Evolutionary conservation across 495 filamentous ascomycete genomes (phyloP).

Genomic region (Aspergillus baeticus): DNA sequence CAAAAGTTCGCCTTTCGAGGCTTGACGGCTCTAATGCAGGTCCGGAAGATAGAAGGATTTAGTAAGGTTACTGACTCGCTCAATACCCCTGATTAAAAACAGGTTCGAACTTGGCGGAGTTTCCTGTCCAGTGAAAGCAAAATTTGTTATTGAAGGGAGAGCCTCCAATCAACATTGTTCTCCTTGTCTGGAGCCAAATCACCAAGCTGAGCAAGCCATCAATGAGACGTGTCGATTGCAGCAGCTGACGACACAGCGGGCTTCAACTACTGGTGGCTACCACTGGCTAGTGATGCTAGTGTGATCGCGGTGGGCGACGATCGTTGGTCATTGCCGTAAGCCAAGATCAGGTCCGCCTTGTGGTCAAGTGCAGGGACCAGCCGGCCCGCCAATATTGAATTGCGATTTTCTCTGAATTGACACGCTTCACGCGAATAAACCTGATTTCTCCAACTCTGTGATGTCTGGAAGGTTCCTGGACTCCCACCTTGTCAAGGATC

Average conservation of each 20-base stretch:
- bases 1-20: neutral
- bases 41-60: neutral
- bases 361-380: constrained; percentile 9
- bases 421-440: neutral
- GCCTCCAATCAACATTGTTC: constrained; percentile 15
- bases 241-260: constrained; percentile 17
- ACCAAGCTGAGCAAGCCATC: constrained; percentile 4
- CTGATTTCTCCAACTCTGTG: neutral
- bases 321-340: constrained; percentile 8
- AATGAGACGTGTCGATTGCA: constrained; percentile 22
- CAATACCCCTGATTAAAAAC: constrained; percentile 14
- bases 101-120: constrained; percentile 3
- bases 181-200: constrained; percentile 8
- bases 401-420: neutral
- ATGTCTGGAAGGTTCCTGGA: neutral
- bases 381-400: neutral
- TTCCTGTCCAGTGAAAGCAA: constrained; percentile 13
- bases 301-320: constrained; percentile 13
- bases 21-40: constrained; percentile 7
- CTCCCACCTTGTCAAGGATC: constrained; percentile 4
- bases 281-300: constrained; percentile 18
- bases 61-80: constrained; percentile 4
- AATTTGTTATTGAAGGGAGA: neutral
- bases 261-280: constrained; percentile 9
- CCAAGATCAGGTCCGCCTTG: constrained; percentile 1